Evolutionary conservation across 2,329 filamentous ascomycete species (phyloP), one percentile per base, ranked within the genome.

Genomic region (Diaporthe vexans): DNA sequence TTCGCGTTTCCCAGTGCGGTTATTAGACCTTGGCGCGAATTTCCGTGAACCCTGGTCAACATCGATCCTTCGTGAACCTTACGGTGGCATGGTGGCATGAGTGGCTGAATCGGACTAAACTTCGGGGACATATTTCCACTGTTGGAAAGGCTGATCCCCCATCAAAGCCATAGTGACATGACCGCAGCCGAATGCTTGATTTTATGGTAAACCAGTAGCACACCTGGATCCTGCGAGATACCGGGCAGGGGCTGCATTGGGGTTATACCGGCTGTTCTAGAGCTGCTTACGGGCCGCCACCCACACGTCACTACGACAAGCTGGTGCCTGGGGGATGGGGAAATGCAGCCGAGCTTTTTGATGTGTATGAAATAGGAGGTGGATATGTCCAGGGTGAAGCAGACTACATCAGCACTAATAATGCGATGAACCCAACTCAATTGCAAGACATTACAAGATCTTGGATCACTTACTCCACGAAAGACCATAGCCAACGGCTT

Each of bases 41-140:
- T 54, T 54, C 35, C 35, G 48, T 29, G 7, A 29, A 29, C 33
- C 33, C 63, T 24, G 63, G 63, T 21, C 48, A 54, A 37, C 33
- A 21, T 40, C n/a, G 48, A 68, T 68, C 63, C 63, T 68, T 68
- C 63, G 33, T 52, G 48, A n/a, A 26, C n/a, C 15, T 68, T 54
- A 7, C n/a, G n/a, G 15, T 37, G 33, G 33, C n/a, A 7, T 33
- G n/a, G 15, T 37, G 33, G 33, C n/a, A 26, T 29, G 63, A 52
- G 33, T 52, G 63, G 46, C 51, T 26, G 63, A 46, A n/a, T 52
- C 46, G 63, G 63, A 52, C 46, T 19, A 48, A n/a, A 52, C 29
- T 19, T 24, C 61, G 63, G 46, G n/a, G 63, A 15, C n/a, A 15
- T 54, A 40, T 21, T 68, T 54, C 63, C 63, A 15, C 33, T 37